Conservation (phyloP, 2,329 filamentous ascomycete species). For the Xylariales sp. region DNA sequence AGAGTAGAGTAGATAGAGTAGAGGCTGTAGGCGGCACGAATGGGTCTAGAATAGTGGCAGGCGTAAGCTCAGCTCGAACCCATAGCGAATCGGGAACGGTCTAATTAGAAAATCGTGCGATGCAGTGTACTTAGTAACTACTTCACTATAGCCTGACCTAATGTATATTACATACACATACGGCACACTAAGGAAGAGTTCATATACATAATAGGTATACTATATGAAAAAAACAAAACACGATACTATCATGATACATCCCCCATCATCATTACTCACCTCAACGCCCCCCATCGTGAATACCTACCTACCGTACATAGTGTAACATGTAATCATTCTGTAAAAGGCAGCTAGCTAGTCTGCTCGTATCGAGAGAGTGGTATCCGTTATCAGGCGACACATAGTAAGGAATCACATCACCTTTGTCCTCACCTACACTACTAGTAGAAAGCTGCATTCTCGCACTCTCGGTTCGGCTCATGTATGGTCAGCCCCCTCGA, state of each 20-base stretch:
- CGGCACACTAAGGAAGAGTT: no score
- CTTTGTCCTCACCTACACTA: neutral
- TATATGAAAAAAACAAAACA: neutral
- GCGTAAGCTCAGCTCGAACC: conserved; percentile 29
- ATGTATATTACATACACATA: no score
- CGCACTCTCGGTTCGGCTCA: conserved; percentile 3
- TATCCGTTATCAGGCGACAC: conserved; percentile 5
- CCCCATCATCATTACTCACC: conserved; percentile 9
- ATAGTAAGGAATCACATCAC: conserved; percentile 14
- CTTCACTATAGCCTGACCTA: neutral
- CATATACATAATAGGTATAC: no score
- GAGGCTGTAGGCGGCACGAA: conserved; percentile 4
- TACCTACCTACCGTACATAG: neutral
- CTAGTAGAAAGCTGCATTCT: neutral
- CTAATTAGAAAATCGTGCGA: conserved; percentile 10
- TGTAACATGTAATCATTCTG: conserved; percentile 29
- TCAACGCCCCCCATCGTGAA: conserved; percentile 10
- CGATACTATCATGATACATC: neutral
- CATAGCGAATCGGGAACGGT: conserved; percentile 25
- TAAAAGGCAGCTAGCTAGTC: conserved; percentile 25
- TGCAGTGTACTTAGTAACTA: neutral
- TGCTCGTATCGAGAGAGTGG: neutral
- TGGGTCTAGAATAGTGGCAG: neutral
- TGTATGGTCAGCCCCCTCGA: neutral
- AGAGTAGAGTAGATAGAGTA: neutral